Evolutionary conservation across 1,139 yeast species (phyloP), one percentile per base, ranked within the genome.

Genomic region (Debaryomycetaceae sp.): DNA sequence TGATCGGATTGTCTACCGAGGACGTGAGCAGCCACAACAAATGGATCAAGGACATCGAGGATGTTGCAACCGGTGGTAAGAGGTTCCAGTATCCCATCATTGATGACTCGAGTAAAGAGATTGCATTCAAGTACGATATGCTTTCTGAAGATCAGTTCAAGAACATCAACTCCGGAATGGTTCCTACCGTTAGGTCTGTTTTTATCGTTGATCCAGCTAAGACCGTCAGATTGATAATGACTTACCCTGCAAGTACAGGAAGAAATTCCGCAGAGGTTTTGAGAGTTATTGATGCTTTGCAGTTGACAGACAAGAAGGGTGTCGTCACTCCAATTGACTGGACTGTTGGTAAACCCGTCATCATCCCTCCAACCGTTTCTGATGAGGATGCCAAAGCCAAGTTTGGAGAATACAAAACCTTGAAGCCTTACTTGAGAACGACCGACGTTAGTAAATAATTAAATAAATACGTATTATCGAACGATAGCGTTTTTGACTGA

Each of bases 171-270:
- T 75, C 76, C 55, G 87, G 88, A 40, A 66, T 74, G 45, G 88
- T 87, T 45, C 79, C 84, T 65, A 87, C 96, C 48, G 85, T 89
- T 65, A 86, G 97, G 73, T 84, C 93, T 17, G 96, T 89, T 40
- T 89, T 85, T 68, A 73, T 89, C 63, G 87, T 89, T 63, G 97
- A 89, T 66, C 96, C 97, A 49, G 63, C 73, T 53, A 89, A 89
- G 79, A 89, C 85, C 69, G 80, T 89, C 60, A 83, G 97, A 68
- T 76, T 87, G 61, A 82, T 83, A 52, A 69, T 89, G 73, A 80
- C 91, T 22, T 89, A 89, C 74, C 97, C 97, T 45, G 95, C 96
- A 45, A 82, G 95, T 41, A 85, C 88, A 50, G 97, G 97, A 63
- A 83, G 97, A 76, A 89, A 89, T 80, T 78, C 95, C 46, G 77